Base-by-base conservation (phyloP, 1,284 basidiomycete genomes). In the Puccinia horiana region DNA sequence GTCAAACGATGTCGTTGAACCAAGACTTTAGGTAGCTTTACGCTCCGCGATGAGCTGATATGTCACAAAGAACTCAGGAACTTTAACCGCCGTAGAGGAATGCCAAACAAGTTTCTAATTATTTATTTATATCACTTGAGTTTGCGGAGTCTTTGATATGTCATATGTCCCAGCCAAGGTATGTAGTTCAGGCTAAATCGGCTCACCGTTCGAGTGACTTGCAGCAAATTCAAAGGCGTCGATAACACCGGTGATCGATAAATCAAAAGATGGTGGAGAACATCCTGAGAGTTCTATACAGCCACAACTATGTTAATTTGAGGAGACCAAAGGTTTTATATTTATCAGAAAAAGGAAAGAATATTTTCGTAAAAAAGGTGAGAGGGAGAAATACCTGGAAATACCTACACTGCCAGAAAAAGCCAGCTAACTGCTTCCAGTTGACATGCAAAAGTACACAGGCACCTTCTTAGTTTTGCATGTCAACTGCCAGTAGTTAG, bases 181-280 rank as follows among this genome's bases (percentile, higher is more conserved):
- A 35, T 47, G 18, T 47, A 47, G 61, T 85, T 85, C 16, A 84
- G 84, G 14, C 84, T 83, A 18, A 83, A 83, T 78, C n/a, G 84
- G 85, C 76, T 86, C 85, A 47, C 85, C 85, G 1, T 82, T 83
- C 26, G 84, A 85, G 73, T 86, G 85, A 26, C 85, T n/a, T n/a
- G n/a, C 85, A 35, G 84, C 82, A 67, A 85, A 84, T 69, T 76
- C 81, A 12, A 83, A 83, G 12, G 85, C 83, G 14, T 77, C 81
- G n/a, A 83, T 81, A 35, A 85, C 63, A 32, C 69, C 78, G n/a
- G 26, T 26, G 56, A 52, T 47, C 16, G 16, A 14, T 54, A 4
- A 29, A 54, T 54, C 56, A 58, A 18, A 26, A 11, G 40, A n/a
- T 26, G 20, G 23, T 67, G 65, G 65, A 42, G 65, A 67, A 67